Percentiles rank a stretch among this genome's conserved stretches.
phyloP scores from a whole-genome alignment of 106 monocot species.

The Amphibolis antarctica region DNA sequence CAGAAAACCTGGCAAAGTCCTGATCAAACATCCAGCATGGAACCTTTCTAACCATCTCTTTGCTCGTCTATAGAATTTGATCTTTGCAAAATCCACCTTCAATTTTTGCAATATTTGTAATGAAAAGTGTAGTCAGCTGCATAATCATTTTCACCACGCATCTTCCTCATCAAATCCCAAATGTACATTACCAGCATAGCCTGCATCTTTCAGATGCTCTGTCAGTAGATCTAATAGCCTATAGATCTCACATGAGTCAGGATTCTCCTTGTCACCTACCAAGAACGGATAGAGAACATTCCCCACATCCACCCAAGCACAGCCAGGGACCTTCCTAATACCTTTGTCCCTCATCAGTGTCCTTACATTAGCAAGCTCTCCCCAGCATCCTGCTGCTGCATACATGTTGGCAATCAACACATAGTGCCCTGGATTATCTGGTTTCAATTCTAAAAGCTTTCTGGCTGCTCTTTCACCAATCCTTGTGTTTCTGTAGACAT shows the following conservation, averaged over 20 bases:
- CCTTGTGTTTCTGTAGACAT: constrained; percentile 25
- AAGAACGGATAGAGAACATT: constrained; percentile 33
- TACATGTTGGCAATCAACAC: constrained; percentile 56
- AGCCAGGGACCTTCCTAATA: constrained; percentile 39
- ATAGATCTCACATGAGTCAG: constrained; percentile 25
- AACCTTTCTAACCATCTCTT: no score
- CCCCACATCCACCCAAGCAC: constrained; percentile 36
- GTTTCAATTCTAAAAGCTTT: constrained; percentile 38
- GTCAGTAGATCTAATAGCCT: constrained; percentile 20
- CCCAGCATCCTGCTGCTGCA: constrained; percentile 37
- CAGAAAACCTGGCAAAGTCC: no score
- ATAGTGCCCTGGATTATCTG: constrained; percentile 51
- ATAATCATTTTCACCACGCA: neutral
- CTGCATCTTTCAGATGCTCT: constrained; percentile 37
- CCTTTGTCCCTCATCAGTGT: constrained; percentile 45
- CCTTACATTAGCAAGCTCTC: constrained; percentile 38
- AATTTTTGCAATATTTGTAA: no score
- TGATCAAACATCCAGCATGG: no score
- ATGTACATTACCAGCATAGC: constrained; percentile 14
- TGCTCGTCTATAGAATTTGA: no score
- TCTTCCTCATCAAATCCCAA: constrained; percentile 10
- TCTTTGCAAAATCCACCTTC: no score
- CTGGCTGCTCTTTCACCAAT: constrained; percentile 42
- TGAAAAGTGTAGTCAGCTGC: no score
- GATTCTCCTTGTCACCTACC: constrained; percentile 31